Conservation (phyloP, 1,284 basidiomycete species). For the Lentinus polychrous region DNA sequence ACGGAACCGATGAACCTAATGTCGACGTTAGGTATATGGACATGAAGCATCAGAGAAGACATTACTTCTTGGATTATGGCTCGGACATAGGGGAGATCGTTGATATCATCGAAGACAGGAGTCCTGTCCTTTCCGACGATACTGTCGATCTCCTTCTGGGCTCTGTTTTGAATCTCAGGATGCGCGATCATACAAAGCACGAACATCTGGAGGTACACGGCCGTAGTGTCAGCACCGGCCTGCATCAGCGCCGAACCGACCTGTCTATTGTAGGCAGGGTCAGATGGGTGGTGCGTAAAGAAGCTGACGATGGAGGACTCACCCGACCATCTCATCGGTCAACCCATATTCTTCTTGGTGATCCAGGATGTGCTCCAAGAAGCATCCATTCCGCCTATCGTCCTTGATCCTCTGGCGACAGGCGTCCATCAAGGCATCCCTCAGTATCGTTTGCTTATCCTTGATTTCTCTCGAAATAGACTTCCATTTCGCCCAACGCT, state of each 20-base stretch:
- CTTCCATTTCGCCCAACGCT: conserved; percentile 21
- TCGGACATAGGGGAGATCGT: conserved; percentile 26
- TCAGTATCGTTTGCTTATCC: conserved; percentile 14
- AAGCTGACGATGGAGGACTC: not conserved
- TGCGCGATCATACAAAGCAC: conserved; percentile 21
- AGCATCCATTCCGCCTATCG: conserved; percentile 17
- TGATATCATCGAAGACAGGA: conserved; percentile 27
- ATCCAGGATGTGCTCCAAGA: conserved; percentile 14
- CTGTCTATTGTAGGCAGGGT: conserved; percentile 1
- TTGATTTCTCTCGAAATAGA: conserved; percentile 11
- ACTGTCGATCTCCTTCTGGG: conserved; percentile 29
- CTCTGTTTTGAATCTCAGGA: conserved; percentile 25
- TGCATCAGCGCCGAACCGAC: conserved; percentile 13
- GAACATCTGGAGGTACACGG: conserved; percentile 20
- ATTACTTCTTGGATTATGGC: conserved; percentile 31
- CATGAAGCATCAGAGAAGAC: not conserved
- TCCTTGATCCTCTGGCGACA: conserved; percentile 12
- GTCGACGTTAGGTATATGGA: not conserved
- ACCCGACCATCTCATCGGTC: conserved; percentile 3
- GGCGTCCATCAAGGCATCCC: conserved; percentile 14
- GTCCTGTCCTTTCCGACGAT: conserved; percentile 26
- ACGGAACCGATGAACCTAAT: conserved; percentile 11
- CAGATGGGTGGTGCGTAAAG: not conserved
- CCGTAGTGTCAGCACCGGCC: conserved; percentile 23
- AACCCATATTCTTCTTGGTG: not conserved